Conservation (phyloP, 352 stramenopile genomes). For the Discostella stelligera region DNA sequence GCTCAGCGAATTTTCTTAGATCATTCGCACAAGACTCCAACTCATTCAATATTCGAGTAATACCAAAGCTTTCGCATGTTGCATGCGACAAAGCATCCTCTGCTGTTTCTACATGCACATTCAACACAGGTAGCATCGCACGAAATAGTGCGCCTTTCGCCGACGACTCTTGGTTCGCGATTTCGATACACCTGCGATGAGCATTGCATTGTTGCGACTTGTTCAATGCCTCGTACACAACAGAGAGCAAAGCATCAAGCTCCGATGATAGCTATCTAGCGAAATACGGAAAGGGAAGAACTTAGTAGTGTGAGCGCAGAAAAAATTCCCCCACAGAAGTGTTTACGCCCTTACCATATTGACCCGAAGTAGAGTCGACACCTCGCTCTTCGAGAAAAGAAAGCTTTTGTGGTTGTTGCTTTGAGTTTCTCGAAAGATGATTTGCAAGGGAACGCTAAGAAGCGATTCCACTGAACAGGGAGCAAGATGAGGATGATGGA, state of each 20-base stretch:
- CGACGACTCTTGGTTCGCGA: constrained; percentile 11
- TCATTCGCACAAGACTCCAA: constrained; percentile 46
- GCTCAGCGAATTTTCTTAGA: constrained; percentile 46
- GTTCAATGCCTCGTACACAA: constrained; percentile 47
- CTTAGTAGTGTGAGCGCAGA: neutral
- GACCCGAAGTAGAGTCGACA: constrained; percentile 44
- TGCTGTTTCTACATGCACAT: constrained; percentile 42
- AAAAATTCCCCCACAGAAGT: neutral
- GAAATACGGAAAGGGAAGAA: constrained; percentile 2
- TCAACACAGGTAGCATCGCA: constrained; percentile 40
- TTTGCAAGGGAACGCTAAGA: constrained; percentile 25
- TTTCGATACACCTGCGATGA: constrained; percentile 31
- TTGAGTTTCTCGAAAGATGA: constrained; percentile 50
- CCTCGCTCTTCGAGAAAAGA: constrained; percentile 51
- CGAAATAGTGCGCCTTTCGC: constrained; percentile 22
- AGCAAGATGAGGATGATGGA: constrained; percentile 9
- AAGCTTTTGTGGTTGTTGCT: constrained; percentile 23
- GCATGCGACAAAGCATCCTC: constrained; percentile 34
- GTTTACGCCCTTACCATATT: constrained; percentile 31
- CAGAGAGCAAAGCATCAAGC: constrained; percentile 31
- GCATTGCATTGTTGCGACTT: constrained; percentile 33
- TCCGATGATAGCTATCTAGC: constrained; percentile 36
- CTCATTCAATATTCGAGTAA: constrained; percentile 37
- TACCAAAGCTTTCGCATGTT: constrained; percentile 41
- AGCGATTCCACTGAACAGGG: constrained; percentile 33